These are phyloP conservation scores for Solanum phureja DNA, from an alignment of 257 asterid species.

Conservation along the genomic window DNA sequence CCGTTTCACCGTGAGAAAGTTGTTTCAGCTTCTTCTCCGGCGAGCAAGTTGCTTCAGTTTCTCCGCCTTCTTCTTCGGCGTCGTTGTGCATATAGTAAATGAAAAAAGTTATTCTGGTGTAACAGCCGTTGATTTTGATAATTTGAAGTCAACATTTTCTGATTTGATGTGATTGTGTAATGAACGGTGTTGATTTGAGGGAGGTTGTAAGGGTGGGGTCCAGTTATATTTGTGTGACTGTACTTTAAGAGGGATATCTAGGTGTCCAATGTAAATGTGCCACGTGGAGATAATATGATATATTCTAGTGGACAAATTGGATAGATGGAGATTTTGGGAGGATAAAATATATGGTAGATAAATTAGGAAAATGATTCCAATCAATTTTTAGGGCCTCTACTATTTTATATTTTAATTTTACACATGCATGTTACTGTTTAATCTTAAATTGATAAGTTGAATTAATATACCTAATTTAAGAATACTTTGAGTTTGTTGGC, in stretches of 20 bases:
- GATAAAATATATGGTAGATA: not conserved
- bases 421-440: not conserved
- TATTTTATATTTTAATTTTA: too few relatives aligned
- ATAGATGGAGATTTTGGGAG: not conserved
- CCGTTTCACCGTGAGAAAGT: not conserved
- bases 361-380: not conserved
- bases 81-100: not conserved
- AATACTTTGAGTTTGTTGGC: not conserved
- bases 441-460: too few relatives aligned
- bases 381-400: not conserved
- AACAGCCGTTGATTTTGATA: not conserved
- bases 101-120: not conserved
- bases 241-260: conserved; percentile 4
- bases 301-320: not conserved
- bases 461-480: too few relatives aligned
- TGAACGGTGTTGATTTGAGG: not conserved
- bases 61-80: not conserved
- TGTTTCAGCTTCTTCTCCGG: not conserved
- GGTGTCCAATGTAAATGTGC: not conserved
- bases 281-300: conserved; percentile 16
- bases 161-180: not conserved
- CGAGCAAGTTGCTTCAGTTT: not conserved
- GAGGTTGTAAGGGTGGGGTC: not conserved
- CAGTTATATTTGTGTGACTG: not conserved
- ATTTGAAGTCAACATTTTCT: not conserved